These are phyloP conservation scores for Hygrophila difformis DNA, from an alignment of 257 asterid species.

Conservation along the genomic window DNA sequence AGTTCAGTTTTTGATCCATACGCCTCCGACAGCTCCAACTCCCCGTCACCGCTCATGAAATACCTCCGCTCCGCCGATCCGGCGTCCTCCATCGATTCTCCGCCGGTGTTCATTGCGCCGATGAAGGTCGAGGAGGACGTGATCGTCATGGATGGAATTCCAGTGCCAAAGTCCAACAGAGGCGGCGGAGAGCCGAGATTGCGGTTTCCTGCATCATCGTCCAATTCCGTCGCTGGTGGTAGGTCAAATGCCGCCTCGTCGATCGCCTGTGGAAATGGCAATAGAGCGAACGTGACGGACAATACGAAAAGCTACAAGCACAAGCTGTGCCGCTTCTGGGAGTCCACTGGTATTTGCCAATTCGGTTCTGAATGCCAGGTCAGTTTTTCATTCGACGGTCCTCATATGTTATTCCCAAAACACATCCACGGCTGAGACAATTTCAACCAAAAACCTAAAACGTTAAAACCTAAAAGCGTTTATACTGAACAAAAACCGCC, in stretches of 20 bases:
- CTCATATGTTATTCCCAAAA: not conserved
- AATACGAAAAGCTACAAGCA: conserved; percentile 21
- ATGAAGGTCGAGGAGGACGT: conserved; percentile 72
- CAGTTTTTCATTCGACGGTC: conserved; percentile 19
- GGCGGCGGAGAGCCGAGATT: conserved; percentile 20
- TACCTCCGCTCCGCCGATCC: conserved; percentile 31
- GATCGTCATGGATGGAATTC: conserved; percentile 76
- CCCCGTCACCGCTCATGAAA: conserved; percentile 35
- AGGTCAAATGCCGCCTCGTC: conserved; percentile 7
- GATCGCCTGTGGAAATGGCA: conserved; percentile 2
- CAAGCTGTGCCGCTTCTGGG: conserved; percentile 39
- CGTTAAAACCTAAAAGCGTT: too few species aligned
- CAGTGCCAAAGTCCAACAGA: conserved; percentile 30
- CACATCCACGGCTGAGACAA: conserved; percentile 15
- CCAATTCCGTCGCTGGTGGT: conserved; percentile 24
- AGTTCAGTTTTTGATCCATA: conserved; percentile 42
- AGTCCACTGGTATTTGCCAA: conserved; percentile 34
- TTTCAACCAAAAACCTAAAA: not conserved
- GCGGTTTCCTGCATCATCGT: conserved; percentile 24
- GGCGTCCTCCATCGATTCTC: conserved; percentile 16
- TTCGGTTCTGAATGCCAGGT: conserved; percentile 59
- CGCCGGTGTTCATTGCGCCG: conserved; percentile 30
- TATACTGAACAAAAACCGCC: conserved; percentile 5
- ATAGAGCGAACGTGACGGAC: conserved; percentile 24
- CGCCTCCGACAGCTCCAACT: conserved; percentile 41